Conservation (phyloP, 352 stramenopile species). For the Globisporangium takayamanum region DNA sequence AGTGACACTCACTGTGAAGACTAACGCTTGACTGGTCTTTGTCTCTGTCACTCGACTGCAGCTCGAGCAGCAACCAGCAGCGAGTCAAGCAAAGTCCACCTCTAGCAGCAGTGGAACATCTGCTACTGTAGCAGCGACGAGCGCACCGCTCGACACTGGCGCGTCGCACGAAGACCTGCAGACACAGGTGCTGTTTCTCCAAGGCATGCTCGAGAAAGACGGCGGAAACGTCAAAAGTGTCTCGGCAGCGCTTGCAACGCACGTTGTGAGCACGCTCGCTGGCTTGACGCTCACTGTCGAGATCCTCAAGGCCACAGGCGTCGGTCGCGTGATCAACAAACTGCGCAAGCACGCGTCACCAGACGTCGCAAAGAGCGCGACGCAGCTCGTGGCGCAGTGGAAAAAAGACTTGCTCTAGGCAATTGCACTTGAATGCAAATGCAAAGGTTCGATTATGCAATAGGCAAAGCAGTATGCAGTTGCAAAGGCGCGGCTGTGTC, state of each 20-base stretch:
- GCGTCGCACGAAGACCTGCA: slow-evolving; percentile 41
- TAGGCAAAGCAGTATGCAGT: neutral
- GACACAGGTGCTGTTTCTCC: slow-evolving; percentile 61
- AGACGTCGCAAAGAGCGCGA: slow-evolving; percentile 56
- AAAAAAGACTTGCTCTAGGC: slow-evolving; percentile 74
- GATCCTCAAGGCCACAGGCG: slow-evolving; percentile 75
- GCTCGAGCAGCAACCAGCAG: neutral
- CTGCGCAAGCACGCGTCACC: slow-evolving; percentile 67
- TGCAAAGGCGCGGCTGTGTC: too few relatives aligned
- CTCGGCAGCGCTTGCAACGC: slow-evolving; percentile 49
- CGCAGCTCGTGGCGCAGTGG: slow-evolving; percentile 75
- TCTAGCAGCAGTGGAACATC: neutral
- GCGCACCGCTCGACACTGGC: slow-evolving; percentile 2
- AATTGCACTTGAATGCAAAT: too few relatives aligned
- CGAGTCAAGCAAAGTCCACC: neutral
- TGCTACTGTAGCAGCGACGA: slow-evolving; percentile 2
- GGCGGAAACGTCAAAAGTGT: slow-evolving; percentile 66
- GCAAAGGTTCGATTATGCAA: too few relatives aligned
- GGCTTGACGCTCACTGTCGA: slow-evolving; percentile 72
- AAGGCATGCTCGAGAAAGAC: slow-evolving; percentile 68
- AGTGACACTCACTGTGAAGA: neutral
- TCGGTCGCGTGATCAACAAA: slow-evolving; percentile 84
- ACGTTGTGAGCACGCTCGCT: slow-evolving; percentile 65
- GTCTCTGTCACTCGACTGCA: neutral
- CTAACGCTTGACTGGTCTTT: neutral